A percentile compares a stretch with the other conserved stretches of the same genome.
Evolutionary conservation across 2,329 filamentous ascomycete genomes (phyloP).

Genomic region (Claviceps citrina): DNA sequence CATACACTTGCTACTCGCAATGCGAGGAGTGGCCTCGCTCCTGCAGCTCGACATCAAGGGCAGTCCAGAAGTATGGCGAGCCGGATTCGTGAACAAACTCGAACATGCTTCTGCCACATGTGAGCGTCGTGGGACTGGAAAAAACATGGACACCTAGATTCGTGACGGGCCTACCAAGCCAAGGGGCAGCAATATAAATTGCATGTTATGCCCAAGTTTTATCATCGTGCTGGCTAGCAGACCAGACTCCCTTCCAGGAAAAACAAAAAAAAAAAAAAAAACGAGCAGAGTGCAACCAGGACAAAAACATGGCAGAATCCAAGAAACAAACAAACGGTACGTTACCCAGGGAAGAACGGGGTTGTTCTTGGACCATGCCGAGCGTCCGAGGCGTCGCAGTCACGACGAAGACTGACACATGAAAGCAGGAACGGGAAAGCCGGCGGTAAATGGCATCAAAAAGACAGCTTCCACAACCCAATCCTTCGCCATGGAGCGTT

Average conservation of each 20-base stretch:
- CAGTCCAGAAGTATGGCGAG: not conserved
- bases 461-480: not conserved
- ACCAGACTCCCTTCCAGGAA: too few relatives aligned
- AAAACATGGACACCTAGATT: not conserved
- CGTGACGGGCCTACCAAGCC: not conserved
- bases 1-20: not conserved
- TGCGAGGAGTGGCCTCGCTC: not conserved
- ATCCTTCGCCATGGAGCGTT: slow-evolving; percentile 3
- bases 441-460: not conserved
- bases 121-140: not conserved
- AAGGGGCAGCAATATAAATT: not conserved
- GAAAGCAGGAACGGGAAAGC: not conserved
- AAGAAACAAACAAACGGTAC: not conserved
- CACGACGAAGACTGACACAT: too few relatives aligned
- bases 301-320: not conserved
- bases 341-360: too few relatives aligned
- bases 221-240: not conserved
- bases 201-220: not conserved
- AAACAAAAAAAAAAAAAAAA: not conserved
- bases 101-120: not conserved
- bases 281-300: not conserved
- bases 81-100: not conserved
- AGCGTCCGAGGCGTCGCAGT: not conserved
- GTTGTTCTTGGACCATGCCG: too few relatives aligned
- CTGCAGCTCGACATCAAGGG: not conserved